Percentiles rank a stretch among this genome's conserved stretches.
Evolutionary conservation across 495 filamentous ascomycete genomes (phyloP).

Genomic region (Lepidopterella palustris): DNA sequence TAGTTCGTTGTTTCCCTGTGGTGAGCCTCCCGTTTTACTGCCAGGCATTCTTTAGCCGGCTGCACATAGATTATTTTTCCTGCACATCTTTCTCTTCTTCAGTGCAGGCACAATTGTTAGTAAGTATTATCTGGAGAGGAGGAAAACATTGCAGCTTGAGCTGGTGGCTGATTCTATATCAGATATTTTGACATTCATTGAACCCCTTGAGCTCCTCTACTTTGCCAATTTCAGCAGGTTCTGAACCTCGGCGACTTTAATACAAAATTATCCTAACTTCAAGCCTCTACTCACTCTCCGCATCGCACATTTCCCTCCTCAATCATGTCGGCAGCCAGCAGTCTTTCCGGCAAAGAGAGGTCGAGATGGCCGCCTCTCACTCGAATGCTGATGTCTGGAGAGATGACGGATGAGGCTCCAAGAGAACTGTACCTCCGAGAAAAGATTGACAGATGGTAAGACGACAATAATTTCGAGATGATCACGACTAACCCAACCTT

Average conservation of each 20-base stretch:
- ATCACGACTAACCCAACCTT: neutral
- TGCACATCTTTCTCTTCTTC: slow-evolving; percentile 25
- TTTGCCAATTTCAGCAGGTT: slow-evolving; percentile 31
- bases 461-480: slow-evolving; percentile 44
- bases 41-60: slow-evolving; percentile 30
- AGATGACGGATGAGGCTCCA: slow-evolving; percentile 58
- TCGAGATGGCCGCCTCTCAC: slow-evolving; percentile 36
- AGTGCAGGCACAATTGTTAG: slow-evolving; percentile 28
- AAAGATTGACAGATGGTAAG: slow-evolving; percentile 47
- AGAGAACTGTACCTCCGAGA: slow-evolving; percentile 50
- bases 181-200: slow-evolving; percentile 28
- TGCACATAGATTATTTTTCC: slow-evolving; percentile 12
- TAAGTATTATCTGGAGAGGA: slow-evolving; percentile 4
- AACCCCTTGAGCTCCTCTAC: slow-evolving; percentile 1
- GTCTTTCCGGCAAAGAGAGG: slow-evolving; percentile 30
- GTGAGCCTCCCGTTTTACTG: slow-evolving; percentile 29
- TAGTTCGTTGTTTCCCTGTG: slow-evolving; percentile 26
- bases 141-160: neutral
- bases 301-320: neutral
- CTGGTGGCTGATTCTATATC: slow-evolving; percentile 5
- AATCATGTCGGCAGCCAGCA: slow-evolving; percentile 20
- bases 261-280: neutral
- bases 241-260: slow-evolving; percentile 26
- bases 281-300: neutral
- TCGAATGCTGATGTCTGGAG: slow-evolving; percentile 39